Evolutionary conservation across 2,329 filamentous ascomycete genomes (phyloP).

Genomic region (Chalaropsis thielavioides): DNA sequence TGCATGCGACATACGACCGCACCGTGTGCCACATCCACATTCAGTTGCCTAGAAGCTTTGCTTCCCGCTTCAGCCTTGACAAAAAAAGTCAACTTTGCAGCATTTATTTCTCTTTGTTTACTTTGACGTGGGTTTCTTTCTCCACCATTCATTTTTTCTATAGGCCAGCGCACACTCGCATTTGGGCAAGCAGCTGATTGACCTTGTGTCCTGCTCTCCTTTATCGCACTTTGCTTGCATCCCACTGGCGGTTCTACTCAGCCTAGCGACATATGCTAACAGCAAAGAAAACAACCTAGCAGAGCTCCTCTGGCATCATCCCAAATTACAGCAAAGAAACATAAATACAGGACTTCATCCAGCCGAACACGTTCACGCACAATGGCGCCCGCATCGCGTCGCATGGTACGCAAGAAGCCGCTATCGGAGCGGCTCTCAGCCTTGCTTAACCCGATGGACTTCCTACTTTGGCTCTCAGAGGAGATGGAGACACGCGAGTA

Average conservation of each 20-base stretch:
- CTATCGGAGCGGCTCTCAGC: slow-evolving; percentile 66
- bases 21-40: not conserved
- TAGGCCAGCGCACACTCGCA: not conserved
- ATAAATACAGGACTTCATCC: not conserved
- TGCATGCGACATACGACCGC: not conserved
- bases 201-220: not conserved
- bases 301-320: not conserved
- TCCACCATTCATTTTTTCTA: not conserved
- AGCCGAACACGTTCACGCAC: not conserved
- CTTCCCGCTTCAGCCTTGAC: slow-evolving; percentile 8
- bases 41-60: not conserved
- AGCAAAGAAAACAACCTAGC: not conserved
- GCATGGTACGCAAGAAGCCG: slow-evolving; percentile 68
- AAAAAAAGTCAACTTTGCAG: not conserved
- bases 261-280: no score
- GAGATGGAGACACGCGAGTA: slow-evolving; percentile 85
- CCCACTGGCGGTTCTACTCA: not conserved
- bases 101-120: not conserved
- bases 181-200: no score
- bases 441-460: slow-evolving; percentile 75
- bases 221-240: not conserved
- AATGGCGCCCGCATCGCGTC: slow-evolving; percentile 33
- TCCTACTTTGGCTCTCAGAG: slow-evolving; percentile 79
- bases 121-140: not conserved
- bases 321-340: no score